A percentile compares a stretch with the other conserved stretches of the same genome.
These are phyloP conservation scores for Aspergillus pseudotamarii DNA, from an alignment of 2,329 filamentous ascomycete genomes.

Conservation along the genomic window DNA sequence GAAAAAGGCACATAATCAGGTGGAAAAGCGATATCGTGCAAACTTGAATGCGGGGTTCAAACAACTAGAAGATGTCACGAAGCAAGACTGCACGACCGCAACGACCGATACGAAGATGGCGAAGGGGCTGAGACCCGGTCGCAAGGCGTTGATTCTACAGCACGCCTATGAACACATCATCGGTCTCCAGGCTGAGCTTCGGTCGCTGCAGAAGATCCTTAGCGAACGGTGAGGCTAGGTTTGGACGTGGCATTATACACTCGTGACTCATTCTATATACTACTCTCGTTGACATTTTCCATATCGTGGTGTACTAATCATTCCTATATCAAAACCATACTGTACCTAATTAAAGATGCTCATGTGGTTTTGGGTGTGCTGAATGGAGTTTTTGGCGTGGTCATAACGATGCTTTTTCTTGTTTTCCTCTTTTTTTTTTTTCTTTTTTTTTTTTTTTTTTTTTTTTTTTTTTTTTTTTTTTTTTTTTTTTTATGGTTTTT, in stretches of 20 bases:
- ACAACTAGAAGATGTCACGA: neutral
- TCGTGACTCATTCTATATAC: neutral
- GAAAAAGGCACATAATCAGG: slow-evolving; percentile 2
- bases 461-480: too few relatives aligned
- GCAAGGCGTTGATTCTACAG: neutral
- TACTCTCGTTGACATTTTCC: neutral
- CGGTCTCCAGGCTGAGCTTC: neutral
- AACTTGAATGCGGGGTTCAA: slow-evolving; percentile 3
- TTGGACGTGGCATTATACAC: neutral
- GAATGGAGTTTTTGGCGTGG: neutral
- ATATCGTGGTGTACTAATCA: too few relatives aligned
- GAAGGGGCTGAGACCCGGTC: neutral
- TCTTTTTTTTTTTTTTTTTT: too few relatives aligned
- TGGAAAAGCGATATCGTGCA: neutral
- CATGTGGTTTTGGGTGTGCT: neutral
- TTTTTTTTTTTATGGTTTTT: neutral
- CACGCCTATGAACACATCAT: neutral
- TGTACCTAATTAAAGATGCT: neutral
- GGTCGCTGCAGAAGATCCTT: neutral
- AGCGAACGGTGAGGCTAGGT: neutral
- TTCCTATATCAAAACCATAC: too few relatives aligned
- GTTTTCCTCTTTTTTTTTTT: neutral
- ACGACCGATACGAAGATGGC: neutral
- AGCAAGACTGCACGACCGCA: neutral
- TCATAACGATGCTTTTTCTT: too few relatives aligned